Conservation (phyloP, 768 basidiomycete species). For the Termitomyces sp. region DNA sequence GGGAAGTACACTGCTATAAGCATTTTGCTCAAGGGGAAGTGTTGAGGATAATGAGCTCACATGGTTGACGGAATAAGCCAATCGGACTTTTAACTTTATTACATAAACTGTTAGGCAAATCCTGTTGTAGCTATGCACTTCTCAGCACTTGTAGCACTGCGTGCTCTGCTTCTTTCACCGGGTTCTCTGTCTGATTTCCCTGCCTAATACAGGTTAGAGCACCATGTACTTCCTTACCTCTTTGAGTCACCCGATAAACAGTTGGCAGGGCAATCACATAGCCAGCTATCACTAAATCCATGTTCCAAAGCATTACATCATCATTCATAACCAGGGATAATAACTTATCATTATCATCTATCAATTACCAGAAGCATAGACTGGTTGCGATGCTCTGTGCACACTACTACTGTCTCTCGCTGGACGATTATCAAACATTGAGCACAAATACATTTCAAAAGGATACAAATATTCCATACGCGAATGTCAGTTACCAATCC, state of each 20-base stretch:
- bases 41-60: too few species aligned
- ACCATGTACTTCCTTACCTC: constrained; percentile 26
- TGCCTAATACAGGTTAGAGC: too few species aligned
- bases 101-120: too few species aligned
- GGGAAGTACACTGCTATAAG: too few species aligned
- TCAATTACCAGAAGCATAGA: neutral
- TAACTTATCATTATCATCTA: neutral
- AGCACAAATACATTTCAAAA: neutral
- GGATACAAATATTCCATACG: neutral
- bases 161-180: too few species aligned
- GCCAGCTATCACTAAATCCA: constrained; percentile 9
- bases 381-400: neutral
- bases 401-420: constrained; percentile 12
- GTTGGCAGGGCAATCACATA: constrained; percentile 5
- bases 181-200: too few species aligned
- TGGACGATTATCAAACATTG: constrained; percentile 11
- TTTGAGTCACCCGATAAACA: constrained; percentile 15
- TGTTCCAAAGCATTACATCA: constrained; percentile 1
- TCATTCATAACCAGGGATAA: neutral
- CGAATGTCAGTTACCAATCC: neutral
- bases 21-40: too few species aligned
- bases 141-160: too few species aligned
- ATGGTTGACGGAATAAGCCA: too few species aligned
- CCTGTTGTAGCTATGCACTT: too few species aligned
- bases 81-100: too few species aligned